Conservation (phyloP, 306 rosid species). For the Vigna reflexopilosa region DNA sequence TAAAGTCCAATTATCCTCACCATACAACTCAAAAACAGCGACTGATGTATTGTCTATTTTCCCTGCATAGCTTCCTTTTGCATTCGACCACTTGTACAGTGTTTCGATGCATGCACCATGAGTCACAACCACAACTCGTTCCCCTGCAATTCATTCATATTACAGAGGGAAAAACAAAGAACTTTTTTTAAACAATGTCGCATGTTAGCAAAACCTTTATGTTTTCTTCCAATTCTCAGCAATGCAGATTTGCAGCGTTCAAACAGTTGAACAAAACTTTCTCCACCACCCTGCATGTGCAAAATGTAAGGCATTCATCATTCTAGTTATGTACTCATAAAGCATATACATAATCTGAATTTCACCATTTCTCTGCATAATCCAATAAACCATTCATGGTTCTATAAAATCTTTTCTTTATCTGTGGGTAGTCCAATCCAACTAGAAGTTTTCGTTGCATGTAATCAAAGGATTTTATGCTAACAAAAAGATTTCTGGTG, state of each 20-base stretch:
- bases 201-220: conserved; percentile 40
- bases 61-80: conserved; percentile 47
- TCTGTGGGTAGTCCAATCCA: not conserved
- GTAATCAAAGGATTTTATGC: not conserved
- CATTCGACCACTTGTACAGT: conserved; percentile 61
- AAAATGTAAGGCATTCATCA: not conserved
- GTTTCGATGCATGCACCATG: conserved; percentile 82
- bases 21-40: conserved; percentile 64
- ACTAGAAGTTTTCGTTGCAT: not conserved
- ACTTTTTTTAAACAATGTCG: not conserved
- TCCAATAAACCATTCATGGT: not conserved
- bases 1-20: conserved; percentile 67
- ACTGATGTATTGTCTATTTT: conserved; percentile 74
- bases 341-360: not conserved
- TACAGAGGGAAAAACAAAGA: too few species aligned
- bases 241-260: conserved; percentile 77
- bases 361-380: conserved; percentile 71
- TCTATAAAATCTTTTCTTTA: not conserved
- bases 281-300: conserved; percentile 89
- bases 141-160: conserved; percentile 52
- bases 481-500: not conserved
- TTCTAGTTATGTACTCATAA: not conserved
- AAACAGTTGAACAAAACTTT: conserved; percentile 69
- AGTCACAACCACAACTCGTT: conserved; percentile 68
- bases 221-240: conserved; percentile 70